Base-by-base conservation (phyloP, 2,329 filamentous ascomycete species). In the Botrytis paeoniae region DNA sequence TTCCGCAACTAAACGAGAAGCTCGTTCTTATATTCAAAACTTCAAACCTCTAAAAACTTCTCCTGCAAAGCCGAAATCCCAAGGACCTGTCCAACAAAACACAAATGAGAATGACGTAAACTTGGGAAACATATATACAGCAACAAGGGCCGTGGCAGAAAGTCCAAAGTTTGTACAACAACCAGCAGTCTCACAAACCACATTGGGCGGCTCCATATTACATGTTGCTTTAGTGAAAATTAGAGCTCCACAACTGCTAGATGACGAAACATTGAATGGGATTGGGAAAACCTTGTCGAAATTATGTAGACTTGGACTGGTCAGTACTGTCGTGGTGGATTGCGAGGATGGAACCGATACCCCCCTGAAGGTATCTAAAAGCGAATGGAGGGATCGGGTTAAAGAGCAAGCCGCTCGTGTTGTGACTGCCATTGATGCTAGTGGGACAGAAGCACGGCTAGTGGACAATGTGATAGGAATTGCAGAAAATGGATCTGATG, bases 181-280 rank as follows among this genome's bases (percentile, higher is more conserved):
- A 45, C 76, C 83, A 59, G 75, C 79, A 77, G 82, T 74, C 73
- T 82, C 69, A 37, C 72, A 62, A 14, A 71, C 74, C 32, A 20
- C 69, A 20, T 45, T 63, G 20, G 45, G 39, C 4, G 75, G 73
- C 61, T 69, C 78, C 77, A 85, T 84, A 48, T 81, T 93, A 29
- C 93, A 97, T 81, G 86, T 97, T 73, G 95, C 96, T 25, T 84
- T 99, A 73, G 90, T 98, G 76, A 97, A 97, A 82, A 86, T 99
- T 71, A 89, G 92, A 70, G 87, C 88, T 61, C 91, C 94, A 0
- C 91, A 97, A 78, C 82, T 85, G 2, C 86, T 97, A 64, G 87
- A 93, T 78, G 88, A 94, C 74, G 83, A 85, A 2, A 92, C 89
- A 0, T 81, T 98, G 18, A 83, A 87, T 63, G 95, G 94, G 1